These are phyloP conservation scores for Euphorbia tirucalli DNA, from an alignment of 345 rosid genomes.

Conservation along the genomic window DNA sequence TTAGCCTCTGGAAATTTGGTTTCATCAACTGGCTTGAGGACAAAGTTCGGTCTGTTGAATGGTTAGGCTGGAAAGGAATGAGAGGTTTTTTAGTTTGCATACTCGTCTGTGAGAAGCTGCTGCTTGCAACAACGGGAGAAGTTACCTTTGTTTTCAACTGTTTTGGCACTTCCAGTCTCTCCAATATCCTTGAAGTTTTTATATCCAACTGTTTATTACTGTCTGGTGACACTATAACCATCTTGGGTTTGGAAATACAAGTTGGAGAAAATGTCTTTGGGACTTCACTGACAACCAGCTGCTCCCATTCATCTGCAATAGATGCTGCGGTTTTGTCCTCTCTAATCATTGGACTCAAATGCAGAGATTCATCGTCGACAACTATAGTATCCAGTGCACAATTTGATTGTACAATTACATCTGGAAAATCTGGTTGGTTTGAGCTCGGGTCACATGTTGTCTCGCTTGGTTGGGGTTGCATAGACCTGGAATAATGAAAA, in stretches of 20 bases:
- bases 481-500: slow-evolving; percentile 36
- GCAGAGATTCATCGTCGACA: slow-evolving; percentile 30
- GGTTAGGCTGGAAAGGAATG: slow-evolving; percentile 48
- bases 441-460: slow-evolving; percentile 34
- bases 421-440: slow-evolving; percentile 25
- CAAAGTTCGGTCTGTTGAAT: slow-evolving; percentile 32
- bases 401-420: slow-evolving; percentile 24
- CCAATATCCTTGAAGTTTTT: slow-evolving; percentile 73
- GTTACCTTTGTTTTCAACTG: slow-evolving; percentile 47
- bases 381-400: slow-evolving; percentile 17
- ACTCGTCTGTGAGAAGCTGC: slow-evolving; percentile 27
- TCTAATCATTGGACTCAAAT: slow-evolving; percentile 20
- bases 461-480: slow-evolving; percentile 35
- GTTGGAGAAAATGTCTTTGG: slow-evolving; percentile 45
- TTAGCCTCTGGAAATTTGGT: slow-evolving; percentile 69
- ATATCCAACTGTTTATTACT: slow-evolving; percentile 48
- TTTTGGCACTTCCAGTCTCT: slow-evolving; percentile 76
- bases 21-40: slow-evolving; percentile 68
- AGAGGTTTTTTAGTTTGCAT: slow-evolving; percentile 47
- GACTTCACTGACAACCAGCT: slow-evolving; percentile 56
- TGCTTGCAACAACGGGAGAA: slow-evolving; percentile 41
- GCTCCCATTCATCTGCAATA: slow-evolving; percentile 87
- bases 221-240: slow-evolving; percentile 40
- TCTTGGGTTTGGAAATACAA: slow-evolving; percentile 38
- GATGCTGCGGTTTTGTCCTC: slow-evolving; percentile 40